Base-by-base conservation (phyloP, 148 eudicot species). In the Vaccinium myrtillus region DNA sequence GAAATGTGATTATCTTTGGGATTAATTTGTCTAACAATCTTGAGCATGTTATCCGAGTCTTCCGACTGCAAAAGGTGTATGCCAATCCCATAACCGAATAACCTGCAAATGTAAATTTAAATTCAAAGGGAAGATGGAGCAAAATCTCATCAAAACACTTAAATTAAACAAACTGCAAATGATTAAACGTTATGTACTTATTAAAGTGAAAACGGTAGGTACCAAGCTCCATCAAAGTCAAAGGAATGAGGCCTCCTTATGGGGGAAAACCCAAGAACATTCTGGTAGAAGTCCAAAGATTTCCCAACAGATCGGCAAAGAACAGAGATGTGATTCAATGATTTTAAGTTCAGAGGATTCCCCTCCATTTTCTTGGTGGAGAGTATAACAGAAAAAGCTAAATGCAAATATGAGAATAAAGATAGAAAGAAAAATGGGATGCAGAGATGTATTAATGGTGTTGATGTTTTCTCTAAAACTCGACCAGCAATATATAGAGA, bases 1-100 rank as follows among this genome's bases (percentile, higher is more conserved):
- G 93, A 92, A 75, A 92, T 92, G 85, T 91, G 94, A 79, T 89
- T 90, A 75, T 88, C 92, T 58, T 86, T 89, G 49, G 94, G 94
- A 71, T 91, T 89, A 43, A 92, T 92, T 61, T 58, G 79, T 83
- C 55, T 43, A 43, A 4, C 73, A n/a, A 78, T 77, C 78, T 77
- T 73, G 58, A 88, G 87, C 78, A 85, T 84, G 61, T 48, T 67
- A 36, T 84, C 76, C 0, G 82, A 80, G 81, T 89, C 84, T 8
- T 88, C 86, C 14, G 87, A 77, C 21, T 92, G 90, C 48, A 92
- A 79, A 54, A 92, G 88, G 80, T 92, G 94, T 59, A 92, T 91
- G 54, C 94, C 94, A 11, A 92, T 77, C 10, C 91, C 91, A 73
- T 77, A 88, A 61, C 84, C 88, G 84, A 86, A 92, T 69, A 92